Evolutionary conservation across 2,329 filamentous ascomycete species (phyloP), one percentile per base, ranked within the genome.

Genomic region (Pseudocercospora pini-densiflorae): DNA sequence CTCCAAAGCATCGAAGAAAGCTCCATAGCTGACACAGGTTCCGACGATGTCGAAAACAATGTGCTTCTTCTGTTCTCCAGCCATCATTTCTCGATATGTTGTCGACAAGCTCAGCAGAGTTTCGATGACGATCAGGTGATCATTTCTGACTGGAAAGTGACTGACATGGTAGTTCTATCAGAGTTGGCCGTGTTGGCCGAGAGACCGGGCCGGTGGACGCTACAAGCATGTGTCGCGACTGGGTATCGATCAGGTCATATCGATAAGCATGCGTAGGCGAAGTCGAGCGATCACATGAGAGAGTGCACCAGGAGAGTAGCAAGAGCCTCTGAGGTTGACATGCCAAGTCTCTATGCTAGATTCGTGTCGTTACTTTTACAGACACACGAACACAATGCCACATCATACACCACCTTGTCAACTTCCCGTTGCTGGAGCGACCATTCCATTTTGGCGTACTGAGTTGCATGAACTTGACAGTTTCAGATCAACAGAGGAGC

Each of bases 401-500:
- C 40, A 36, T 43, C 49, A 24, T 29, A 53, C 67, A 61, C 47
- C 65, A 64, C 43, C 3, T 1, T 59, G 57, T 59, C 57, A 59
- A 45, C 58, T 68, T 5, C 71, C 71, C 5, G 70, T 71, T 29
- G n/a, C 53, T 21, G 62, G 66, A 47, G 64, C 68, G 2, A 73
- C 71, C 1, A 24, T 53, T n/a, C 70, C 81, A 5, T 84, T 82
- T 70, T 85, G 82, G 83, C 75, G 78, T 10, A 74, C 74, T 6
- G 68, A 79, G 23, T 77, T 77, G 8, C 75, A 81, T 68, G 62
- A 71, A 1, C 71, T 85, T 1, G 80, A 82, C 62, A 73, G 88
- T 16, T 87, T 92, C 73, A 85, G 86, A 21, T 89, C 89, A 0
- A 92, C 91, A 0, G 73, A 80, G 0, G 79, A 86, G 3, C 80